phyloP scores from a whole-genome alignment of 495 filamentous ascomycete species.

The Thozetella sp. region DNA sequence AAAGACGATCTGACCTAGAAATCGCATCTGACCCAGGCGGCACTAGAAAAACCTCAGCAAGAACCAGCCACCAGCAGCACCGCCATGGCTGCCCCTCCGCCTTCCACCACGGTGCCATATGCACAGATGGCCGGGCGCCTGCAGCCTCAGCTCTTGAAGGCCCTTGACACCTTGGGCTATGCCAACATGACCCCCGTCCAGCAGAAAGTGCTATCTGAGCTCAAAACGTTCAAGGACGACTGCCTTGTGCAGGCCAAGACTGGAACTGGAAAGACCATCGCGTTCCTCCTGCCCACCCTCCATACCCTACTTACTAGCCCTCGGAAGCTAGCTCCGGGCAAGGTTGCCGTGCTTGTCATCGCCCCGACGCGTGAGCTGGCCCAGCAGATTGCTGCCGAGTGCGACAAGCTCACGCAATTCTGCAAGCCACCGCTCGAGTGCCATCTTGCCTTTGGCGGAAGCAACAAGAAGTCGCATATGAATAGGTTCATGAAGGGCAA shows the following conservation, averaged over 20 bases:
- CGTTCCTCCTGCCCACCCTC: constrained; percentile 78
- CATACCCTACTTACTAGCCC: constrained; percentile 57
- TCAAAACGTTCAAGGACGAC: constrained; percentile 64
- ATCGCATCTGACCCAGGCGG: too few species aligned
- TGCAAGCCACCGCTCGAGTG: constrained; percentile 76
- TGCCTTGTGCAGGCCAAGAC: constrained; percentile 86
- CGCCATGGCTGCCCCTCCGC: too few species aligned
- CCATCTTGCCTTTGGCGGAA: constrained; percentile 97
- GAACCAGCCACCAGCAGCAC: too few species aligned
- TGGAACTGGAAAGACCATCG: constrained; percentile 94
- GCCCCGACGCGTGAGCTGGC: constrained; percentile 92
- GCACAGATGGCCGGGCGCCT: constrained; percentile 20
- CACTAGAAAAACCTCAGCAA: too few species aligned
- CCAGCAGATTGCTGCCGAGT: constrained; percentile 85
- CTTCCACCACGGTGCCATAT: background rate
- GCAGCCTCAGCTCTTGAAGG: constrained; percentile 59
- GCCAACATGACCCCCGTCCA: constrained; percentile 85
- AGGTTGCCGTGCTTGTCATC: constrained; percentile 71
- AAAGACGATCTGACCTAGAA: too few species aligned
- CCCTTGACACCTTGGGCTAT: constrained; percentile 67
- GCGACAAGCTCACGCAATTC: constrained; percentile 61
- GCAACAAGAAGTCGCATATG: constrained; percentile 81
- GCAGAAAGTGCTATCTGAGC: constrained; percentile 64
- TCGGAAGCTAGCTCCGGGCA: constrained; percentile 40
- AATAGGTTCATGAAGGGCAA: constrained; percentile 69